Base-by-base conservation (phyloP, 805 yeast genomes). In the Metschnikowia drakensbergensis region DNA sequence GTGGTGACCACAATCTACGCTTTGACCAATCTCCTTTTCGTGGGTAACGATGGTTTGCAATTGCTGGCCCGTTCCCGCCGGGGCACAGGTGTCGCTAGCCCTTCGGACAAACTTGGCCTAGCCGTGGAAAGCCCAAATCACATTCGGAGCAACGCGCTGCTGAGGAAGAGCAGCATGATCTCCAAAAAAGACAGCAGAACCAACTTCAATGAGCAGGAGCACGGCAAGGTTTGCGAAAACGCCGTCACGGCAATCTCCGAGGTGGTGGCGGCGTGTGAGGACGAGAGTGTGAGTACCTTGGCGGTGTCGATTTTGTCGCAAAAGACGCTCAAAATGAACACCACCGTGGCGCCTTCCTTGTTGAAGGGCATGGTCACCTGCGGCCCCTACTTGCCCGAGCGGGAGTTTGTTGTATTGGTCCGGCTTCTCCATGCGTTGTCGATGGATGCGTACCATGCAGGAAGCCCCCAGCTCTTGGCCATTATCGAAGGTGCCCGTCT, bases 1-100 rank as follows among this genome's bases (percentile, higher is more conserved):
- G 83, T 86, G 23, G 87, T 90, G 6, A 84, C 96, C 6, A 79
- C 92, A 1, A 82, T 94, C 45, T 94, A 94, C 66, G 83, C 95
- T 0, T 74, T 92, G 54, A 81, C 87, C 17, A 94, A 94, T 62
- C 64, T 86, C 50, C 67, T 92, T 30, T 79, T 84, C 45, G 79
- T 74, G 46, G 83, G 77, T 11, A 78, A 67, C 51, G 77, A 68
- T 57, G 68, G 61, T 43, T 57, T 60, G 31, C 67, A 64, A 46
- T 51, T 61, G n/a, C 66, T 56, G 42, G 55, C 60, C 6, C 57
- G 66, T 45, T 53, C 54, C 40, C 55, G 63, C 43, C 54, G 76
- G 65, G 45, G 62, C 61, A 43, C 71, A 61, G 46, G 69, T 50
- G 36, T 63, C 58, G 42, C 67, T 5, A 58, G 64, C 30, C 33